Percentiles rank a stretch among this genome's conserved stretches.
Evolutionary conservation across 2,329 filamentous ascomycete species (phyloP).

Genomic region (Paecilomyces niveus): DNA sequence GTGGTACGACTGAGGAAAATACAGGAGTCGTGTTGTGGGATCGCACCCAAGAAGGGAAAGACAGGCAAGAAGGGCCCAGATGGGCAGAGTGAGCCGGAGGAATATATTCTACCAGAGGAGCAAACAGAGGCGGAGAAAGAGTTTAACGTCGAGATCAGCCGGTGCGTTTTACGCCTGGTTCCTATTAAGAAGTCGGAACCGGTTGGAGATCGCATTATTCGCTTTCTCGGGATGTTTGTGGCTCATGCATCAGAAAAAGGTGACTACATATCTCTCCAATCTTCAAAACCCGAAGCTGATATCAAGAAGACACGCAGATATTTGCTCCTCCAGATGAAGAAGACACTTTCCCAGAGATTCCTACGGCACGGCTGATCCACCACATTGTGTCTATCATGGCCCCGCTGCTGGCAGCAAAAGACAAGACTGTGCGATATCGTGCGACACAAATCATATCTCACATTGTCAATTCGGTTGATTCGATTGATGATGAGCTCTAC

Average conservation of each 20-base stretch:
- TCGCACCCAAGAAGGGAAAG: constrained; percentile 36
- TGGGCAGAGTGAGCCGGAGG: constrained; percentile 45
- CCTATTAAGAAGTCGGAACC: constrained; percentile 86
- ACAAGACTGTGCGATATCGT: constrained; percentile 86
- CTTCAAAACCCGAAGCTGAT: constrained; percentile 7
- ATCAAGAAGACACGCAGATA: constrained; percentile 59
- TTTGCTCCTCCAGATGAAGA: constrained; percentile 58
- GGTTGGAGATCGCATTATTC: constrained; percentile 76
- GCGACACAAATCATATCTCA: constrained; percentile 85
- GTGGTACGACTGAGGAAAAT: constrained; percentile 82
- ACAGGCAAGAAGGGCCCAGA: constrained; percentile 34
- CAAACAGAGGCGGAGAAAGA: constrained; percentile 74
- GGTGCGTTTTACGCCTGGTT: constrained; percentile 76
- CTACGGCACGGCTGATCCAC: constrained; percentile 70
- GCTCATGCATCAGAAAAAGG: constrained; percentile 59
- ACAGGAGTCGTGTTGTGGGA: constrained; percentile 71
- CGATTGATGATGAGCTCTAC: constrained; percentile 88
- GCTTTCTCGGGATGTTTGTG: constrained; percentile 83
- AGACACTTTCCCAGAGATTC: constrained; percentile 70
- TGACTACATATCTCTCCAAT: constrained; percentile 12
- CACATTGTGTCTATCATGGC: constrained; percentile 66
- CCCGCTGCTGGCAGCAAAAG: constrained; percentile 74
- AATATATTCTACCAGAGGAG: constrained; percentile 38
- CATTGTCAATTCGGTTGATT: constrained; percentile 84
- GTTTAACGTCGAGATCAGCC: constrained; percentile 78